Evolutionary conservation across 345 rosid species (phyloP), one percentile per base, ranked within the genome.

Genomic region (Eucalyptus decipiens): DNA sequence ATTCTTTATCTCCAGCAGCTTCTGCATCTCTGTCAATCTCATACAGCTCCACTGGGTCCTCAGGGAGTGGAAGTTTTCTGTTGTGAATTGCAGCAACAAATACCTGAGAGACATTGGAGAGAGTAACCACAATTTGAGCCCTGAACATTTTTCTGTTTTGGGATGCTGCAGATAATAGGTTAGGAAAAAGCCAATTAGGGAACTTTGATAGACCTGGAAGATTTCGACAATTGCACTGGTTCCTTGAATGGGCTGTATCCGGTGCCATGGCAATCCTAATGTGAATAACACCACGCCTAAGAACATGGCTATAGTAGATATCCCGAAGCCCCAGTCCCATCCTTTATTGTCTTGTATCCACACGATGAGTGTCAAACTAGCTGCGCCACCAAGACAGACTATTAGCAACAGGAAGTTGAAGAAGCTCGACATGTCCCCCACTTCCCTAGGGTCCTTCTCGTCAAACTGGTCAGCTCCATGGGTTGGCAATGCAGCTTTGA

Each of bases 381-480:
- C 67, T 32, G 93, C 92, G 26, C 92, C 94, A 7, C 97, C 96
- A 5, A 88, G 1, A 87, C 95, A 93, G 8, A 93, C 0, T 5
- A 90, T 90, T 6, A 94, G 88, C 92, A 94, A 72, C 69, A 94
- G 54, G 86, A 18, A 89, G 88, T 95, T 95, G 91, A 94, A 94
- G 92, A 89, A 94, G 91, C 92, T 94, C 69, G 97, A 94, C 95
- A 93, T 93, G 40, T 88, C 90, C 89, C 56, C 91, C 42, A 91
- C 91, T 91, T 95, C 96, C 85, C 21, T 62, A 2, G 92, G 91
- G 89, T 94, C 96, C 90, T 93, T 91, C 80, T 92, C 94, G 11
- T 94, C 93, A 76, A 94, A 94, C 85, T 95, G 96, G 90, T 94
- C 96, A 6, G 97, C 95, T 21, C 97, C 96, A 56, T 93, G 94